phyloP scores from a whole-genome alignment of 306 rosid genomes.

The Macrotyloma uniflorum region DNA sequence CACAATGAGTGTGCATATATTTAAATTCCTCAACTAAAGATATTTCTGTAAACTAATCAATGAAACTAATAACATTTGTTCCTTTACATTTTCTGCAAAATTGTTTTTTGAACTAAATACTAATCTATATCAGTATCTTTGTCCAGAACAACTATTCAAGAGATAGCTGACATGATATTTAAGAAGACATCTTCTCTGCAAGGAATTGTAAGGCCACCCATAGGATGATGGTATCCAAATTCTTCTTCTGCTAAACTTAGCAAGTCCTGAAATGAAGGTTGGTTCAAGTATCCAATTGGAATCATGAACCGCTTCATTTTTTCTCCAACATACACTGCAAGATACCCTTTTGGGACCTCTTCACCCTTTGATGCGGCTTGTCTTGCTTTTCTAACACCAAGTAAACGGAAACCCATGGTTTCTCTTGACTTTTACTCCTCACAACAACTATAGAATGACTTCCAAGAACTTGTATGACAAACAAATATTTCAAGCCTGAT shows the following conservation, averaged over 20 bases:
- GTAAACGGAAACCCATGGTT: not conserved
- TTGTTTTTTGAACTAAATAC: not conserved
- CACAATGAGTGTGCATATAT: not conserved
- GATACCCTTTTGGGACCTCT: not conserved
- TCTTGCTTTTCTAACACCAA: not conserved
- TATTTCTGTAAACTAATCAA: not conserved
- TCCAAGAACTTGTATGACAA: not conserved
- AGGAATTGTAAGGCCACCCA: not conserved
- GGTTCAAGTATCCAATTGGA: not conserved
- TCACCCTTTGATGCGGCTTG: not conserved
- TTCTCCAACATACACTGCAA: not conserved
- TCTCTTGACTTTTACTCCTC: not conserved
- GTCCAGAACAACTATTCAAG: not conserved
- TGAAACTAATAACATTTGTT: not conserved
- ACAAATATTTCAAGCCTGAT: not conserved
- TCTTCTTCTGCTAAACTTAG: not conserved
- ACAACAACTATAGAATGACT: not conserved
- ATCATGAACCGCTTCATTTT: not conserved
- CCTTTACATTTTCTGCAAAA: not conserved
- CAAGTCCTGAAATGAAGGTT: not conserved
- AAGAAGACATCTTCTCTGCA: not conserved
- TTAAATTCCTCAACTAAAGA: not conserved
- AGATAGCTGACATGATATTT: not conserved
- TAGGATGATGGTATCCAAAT: not conserved
- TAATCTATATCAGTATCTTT: not conserved